Conservation (phyloP, 495 filamentous ascomycete species). For the Pyrenula aspistea region DNA sequence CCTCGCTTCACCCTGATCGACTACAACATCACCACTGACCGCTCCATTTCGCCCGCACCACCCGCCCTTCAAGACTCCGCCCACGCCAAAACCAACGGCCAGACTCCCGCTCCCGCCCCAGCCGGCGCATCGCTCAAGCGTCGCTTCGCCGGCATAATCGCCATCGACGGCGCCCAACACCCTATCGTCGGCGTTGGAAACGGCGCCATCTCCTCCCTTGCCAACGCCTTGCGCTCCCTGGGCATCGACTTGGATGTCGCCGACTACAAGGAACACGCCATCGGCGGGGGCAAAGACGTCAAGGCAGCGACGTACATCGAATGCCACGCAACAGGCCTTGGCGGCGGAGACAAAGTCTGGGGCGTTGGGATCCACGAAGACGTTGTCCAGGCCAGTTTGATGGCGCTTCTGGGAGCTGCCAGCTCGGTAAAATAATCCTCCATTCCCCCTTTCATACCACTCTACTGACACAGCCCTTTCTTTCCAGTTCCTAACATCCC, state of each 20-base stretch:
- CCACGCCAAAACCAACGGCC: neutral
- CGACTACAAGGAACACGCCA: constrained; percentile 94
- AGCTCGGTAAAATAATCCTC: constrained; percentile 60
- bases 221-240: constrained; percentile 68
- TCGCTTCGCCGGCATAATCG: constrained; percentile 76
- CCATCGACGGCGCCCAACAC: constrained; percentile 72
- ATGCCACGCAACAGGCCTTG: constrained; percentile 56
- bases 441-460: too few species aligned
- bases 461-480: constrained; percentile 5
- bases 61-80: constrained; percentile 20
- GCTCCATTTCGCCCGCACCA: constrained; percentile 64
- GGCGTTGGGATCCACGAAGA: constrained; percentile 94
- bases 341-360: constrained; percentile 63
- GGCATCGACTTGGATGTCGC: constrained; percentile 84
- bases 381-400: constrained; percentile 83
- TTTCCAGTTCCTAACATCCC: constrained; percentile 31
- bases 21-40: constrained; percentile 82
- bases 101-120: constrained; percentile 46
- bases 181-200: constrained; percentile 70
- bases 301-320: constrained; percentile 94
- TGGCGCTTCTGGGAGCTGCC: constrained; percentile 79
- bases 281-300: constrained; percentile 64
- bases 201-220: constrained; percentile 80
- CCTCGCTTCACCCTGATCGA: constrained; percentile 81
- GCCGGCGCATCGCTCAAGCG: constrained; percentile 69